Percentiles rank a stretch among this genome's conserved stretches.
Conservation (phyloP, 2,329 filamentous ascomycete genomes). For the Cercospora zeina region DNA sequence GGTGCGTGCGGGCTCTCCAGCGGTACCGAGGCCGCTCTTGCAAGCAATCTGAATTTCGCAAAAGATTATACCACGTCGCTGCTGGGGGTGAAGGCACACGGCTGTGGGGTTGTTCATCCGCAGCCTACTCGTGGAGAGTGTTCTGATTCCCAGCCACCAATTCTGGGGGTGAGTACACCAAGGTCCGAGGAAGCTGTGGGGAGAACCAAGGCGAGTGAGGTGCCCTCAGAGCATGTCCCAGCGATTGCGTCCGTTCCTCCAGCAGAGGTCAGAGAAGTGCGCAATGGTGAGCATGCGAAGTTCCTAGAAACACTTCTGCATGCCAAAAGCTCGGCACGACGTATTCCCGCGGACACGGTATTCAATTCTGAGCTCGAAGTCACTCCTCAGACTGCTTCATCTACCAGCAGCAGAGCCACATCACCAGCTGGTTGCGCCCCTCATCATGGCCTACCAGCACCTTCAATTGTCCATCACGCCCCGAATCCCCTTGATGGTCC, state of each 20-base stretch:
- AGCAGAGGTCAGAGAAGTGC: constrained; percentile 3
- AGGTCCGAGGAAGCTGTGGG: not conserved
- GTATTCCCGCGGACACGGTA: not conserved
- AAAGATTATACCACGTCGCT: constrained; percentile 10
- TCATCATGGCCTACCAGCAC: constrained; percentile 4
- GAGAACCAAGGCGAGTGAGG: not conserved
- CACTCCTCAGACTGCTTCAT: not conserved
- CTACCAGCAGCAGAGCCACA: not conserved
- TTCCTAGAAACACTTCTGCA: not conserved
- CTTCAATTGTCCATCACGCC: constrained; percentile 9
- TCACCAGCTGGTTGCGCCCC: not conserved
- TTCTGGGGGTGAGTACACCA: not conserved
- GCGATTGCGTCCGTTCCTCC: too few species aligned
- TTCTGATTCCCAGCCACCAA: not conserved
- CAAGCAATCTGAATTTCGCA: constrained; percentile 2
- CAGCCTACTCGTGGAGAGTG: not conserved
- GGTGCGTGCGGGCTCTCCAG: not conserved
- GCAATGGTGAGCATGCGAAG: not conserved
- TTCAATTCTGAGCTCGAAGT: not conserved
- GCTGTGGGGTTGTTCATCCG: not conserved
- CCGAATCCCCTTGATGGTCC: constrained; percentile 15
- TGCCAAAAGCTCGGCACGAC: not conserved
- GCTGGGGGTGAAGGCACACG: not conserved
- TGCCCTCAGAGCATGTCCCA: not conserved
- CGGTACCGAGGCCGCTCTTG: constrained; percentile 7